Conservation (phyloP, 768 basidiomycete genomes). For the Hericium erinaceus region DNA sequence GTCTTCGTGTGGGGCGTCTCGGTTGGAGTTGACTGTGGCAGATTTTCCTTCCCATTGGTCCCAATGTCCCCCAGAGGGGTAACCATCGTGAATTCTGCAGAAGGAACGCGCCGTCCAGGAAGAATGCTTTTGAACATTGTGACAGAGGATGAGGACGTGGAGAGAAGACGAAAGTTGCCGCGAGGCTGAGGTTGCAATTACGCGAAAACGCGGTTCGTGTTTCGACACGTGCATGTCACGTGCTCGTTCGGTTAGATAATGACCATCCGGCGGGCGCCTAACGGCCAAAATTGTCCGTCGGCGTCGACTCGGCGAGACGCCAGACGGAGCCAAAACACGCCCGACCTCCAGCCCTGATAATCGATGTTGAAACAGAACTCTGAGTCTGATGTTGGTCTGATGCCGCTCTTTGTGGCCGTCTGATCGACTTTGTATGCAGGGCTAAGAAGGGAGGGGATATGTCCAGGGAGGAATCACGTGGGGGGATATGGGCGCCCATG, state of each 20-base stretch:
- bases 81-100: conserved; percentile 67
- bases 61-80: conserved; percentile 36
- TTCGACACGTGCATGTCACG: conserved; percentile 7
- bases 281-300: no score
- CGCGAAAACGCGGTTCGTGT: conserved; percentile 13
- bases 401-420: background rate
- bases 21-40: conserved; percentile 26
- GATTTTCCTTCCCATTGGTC: conserved; percentile 59
- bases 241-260: conserved; percentile 1
- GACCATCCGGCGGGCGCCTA: no score
- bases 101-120: conserved; percentile 55
- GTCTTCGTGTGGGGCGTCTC: conserved; percentile 16
- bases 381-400: background rate
- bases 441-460: background rate
- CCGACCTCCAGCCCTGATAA: background rate
- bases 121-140: conserved; percentile 79
- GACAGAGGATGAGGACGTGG: background rate
- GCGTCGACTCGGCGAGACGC: no score
- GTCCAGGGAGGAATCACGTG: background rate
- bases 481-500: background rate
- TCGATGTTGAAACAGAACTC: background rate
- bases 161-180: background rate
- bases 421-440: background rate
- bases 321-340: background rate
- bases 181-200: background rate